Base-by-base conservation (phyloP, 106 monocot species). In the Hemerocallis citrina region DNA sequence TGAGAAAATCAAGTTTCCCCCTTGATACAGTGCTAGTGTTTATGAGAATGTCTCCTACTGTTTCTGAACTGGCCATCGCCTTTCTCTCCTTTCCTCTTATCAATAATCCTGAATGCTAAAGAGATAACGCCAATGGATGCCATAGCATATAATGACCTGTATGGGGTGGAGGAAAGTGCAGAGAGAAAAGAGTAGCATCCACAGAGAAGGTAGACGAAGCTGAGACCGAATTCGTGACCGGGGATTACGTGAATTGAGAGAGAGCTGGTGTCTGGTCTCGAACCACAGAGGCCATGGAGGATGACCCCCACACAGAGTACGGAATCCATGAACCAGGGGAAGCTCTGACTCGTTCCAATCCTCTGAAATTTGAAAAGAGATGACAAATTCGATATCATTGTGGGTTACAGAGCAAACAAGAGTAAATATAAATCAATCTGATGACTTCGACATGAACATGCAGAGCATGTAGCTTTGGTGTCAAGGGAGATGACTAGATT, bases 281-380 rank as follows among this genome's bases (percentile, higher is more conserved):
- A 79, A 28, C 96, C 87, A 38, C 52, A 84, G 22, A 98, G 61
- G n/a, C 87, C 84, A 59, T 98, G 96, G 19, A 91, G 57, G 31
- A 98, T 87, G 55, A 91, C 48, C 0, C 91, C 96, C 19, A 75
- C 61, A 59, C 91, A 84, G 7, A 98, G 60, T 20, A 40, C 50
- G 0, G 96, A 87, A 51, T 98, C 96, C 0, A 87, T 50, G 44
- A 91, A 70, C 79, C 84, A 72, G 23, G 91, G 87, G 49, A 81
- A 79, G 77, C 71, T 90, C 59, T 87, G 87, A 7, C 81, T 74
- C 78, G 66, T 81, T 3, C 79, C 75, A 36, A 88, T 77, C 73
- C 91, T 85, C 96, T 98, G 84, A 11, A 29, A 44, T 30, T 22
- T 23, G 14, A 38, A 39, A n/a, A 32, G 54, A 31, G 20, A 64